phyloP scores from a whole-genome alignment of 2,329 filamentous ascomycete species.

The Cadophora sp. region DNA sequence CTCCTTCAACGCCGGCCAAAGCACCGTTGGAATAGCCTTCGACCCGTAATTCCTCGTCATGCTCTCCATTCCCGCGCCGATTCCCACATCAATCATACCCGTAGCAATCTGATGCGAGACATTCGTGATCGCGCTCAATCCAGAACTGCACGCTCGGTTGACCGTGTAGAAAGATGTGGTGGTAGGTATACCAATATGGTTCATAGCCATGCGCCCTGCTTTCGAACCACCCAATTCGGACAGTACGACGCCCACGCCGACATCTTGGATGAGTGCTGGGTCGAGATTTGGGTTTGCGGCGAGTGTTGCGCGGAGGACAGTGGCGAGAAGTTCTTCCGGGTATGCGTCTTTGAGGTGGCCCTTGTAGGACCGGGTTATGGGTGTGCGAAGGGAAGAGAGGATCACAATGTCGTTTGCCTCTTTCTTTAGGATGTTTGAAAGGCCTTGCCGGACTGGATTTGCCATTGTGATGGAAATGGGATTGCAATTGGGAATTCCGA shows the following conservation, averaged over 20 bases:
- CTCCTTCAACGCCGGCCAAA: slow-evolving; percentile 77
- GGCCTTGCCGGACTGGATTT: slow-evolving; percentile 62
- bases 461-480: slow-evolving; percentile 35
- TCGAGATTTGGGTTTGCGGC: slow-evolving; percentile 75
- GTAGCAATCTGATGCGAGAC: slow-evolving; percentile 78
- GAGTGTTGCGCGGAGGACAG: slow-evolving; percentile 71
- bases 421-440: slow-evolving; percentile 80
- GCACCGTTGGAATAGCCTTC: slow-evolving; percentile 80
- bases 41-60: slow-evolving; percentile 93
- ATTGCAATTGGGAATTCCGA: background rate
- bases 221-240: slow-evolving; percentile 91
- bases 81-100: slow-evolving; percentile 74
- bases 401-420: slow-evolving; percentile 84
- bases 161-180: slow-evolving; percentile 82
- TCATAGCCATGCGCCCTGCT: slow-evolving; percentile 88
- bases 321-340: slow-evolving; percentile 84
- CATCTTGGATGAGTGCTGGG: slow-evolving; percentile 74
- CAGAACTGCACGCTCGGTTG: slow-evolving; percentile 85
- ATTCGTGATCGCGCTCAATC: slow-evolving; percentile 76
- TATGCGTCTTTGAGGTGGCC: slow-evolving; percentile 87
- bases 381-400: slow-evolving; percentile 88
- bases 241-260: slow-evolving; percentile 87
- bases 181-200: slow-evolving; percentile 79
- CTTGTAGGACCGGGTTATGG: slow-evolving; percentile 82
- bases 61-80: slow-evolving; percentile 93